Evolutionary conservation across 2,329 filamentous ascomycete species (phyloP).

Genomic region (Venturiaceae sp.): DNA sequence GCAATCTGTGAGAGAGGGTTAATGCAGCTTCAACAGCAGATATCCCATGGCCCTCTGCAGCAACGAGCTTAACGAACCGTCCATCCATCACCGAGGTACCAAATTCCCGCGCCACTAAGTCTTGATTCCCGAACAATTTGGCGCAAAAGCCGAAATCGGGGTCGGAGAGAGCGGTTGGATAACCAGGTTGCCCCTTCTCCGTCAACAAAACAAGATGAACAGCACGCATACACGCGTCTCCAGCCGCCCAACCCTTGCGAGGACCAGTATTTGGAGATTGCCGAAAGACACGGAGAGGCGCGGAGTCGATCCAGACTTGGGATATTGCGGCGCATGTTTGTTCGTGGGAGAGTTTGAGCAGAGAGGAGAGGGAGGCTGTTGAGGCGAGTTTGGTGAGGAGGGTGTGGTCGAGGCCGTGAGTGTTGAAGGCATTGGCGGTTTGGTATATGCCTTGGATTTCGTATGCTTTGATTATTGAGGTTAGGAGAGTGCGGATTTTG

Average conservation of each 20-base stretch:
- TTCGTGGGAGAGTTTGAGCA: conserved; percentile 24
- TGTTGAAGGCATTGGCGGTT: conserved; percentile 27
- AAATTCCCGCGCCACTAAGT: neutral
- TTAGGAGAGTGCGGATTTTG: conserved; percentile 23
- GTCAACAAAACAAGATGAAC: conserved; percentile 26
- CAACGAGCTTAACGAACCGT: neutral
- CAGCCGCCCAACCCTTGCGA: conserved; percentile 33
- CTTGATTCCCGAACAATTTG: neutral
- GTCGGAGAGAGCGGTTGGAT: conserved; percentile 19
- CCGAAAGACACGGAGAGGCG: conserved; percentile 25
- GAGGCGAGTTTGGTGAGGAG: conserved; percentile 33
- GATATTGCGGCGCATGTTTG: conserved; percentile 26
- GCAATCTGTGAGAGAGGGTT: neutral
- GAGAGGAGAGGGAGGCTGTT: conserved; percentile 25
- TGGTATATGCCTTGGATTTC: conserved; percentile 33
- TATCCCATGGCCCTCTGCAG: neutral
- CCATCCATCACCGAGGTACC: neutral
- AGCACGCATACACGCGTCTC: conserved; percentile 30
- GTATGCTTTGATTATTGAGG: conserved; percentile 29
- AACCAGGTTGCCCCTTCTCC: conserved; percentile 18
- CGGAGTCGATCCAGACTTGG: conserved; percentile 30
- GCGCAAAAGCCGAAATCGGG: conserved; percentile 29
- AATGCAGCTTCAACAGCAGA: conserved; percentile 4
- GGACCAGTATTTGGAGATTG: conserved; percentile 24
- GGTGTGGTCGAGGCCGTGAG: conserved; percentile 29